Base-by-base conservation (phyloP, 176 grass and related monocot species). In the Echinochloa phyllopogon region DNA sequence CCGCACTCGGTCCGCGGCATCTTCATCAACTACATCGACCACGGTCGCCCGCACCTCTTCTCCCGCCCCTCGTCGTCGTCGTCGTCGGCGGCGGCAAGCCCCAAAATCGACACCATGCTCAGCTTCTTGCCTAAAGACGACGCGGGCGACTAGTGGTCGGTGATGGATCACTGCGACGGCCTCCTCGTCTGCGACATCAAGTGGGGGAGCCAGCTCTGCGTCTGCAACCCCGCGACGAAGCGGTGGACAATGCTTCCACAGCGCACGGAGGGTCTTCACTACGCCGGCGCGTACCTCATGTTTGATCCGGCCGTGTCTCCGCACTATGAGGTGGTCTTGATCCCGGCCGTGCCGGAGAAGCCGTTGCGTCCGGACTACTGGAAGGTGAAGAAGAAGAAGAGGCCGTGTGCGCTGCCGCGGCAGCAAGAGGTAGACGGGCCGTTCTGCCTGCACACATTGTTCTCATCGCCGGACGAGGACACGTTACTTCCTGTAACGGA, bases 141-240 rank as follows among this genome's bases (percentile, higher is more conserved):
- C 68, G 2, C n/a, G n/a, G n/a, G 6, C 0, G 79, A 53, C 21
- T 43, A 4, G 9, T 42, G 50, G 17, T 45, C 24, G 6, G 44
- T 79, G n/a, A 12, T 65, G 59, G 77, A 79, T 18, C 77, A 79
- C 25, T 79, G 77, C 77, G 8, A 65, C 10, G 60, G 77, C 2
- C 77, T 79, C 59, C 42, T 79, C 43, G 10, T 79, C 3, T 79
- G 29, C 17, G 24, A 50, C 69, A 73, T 73, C 13, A 0, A 73
- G 14, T 2, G 14, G 23, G 6, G 1, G 1, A 8, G 6, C 2
- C 2, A 10, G 24, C 69, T 72, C 44, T 72, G 69, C 44, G 69
- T 33, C 3, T 72, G 69, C 44, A 72, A 72, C 69, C 69, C 44
- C 6, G 69, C 69, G 44, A 50, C 23, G 23, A 14, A 4, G 14